Conservation (phyloP, 139 green algal genomes). For the Chlamydomonas sp. region DNA sequence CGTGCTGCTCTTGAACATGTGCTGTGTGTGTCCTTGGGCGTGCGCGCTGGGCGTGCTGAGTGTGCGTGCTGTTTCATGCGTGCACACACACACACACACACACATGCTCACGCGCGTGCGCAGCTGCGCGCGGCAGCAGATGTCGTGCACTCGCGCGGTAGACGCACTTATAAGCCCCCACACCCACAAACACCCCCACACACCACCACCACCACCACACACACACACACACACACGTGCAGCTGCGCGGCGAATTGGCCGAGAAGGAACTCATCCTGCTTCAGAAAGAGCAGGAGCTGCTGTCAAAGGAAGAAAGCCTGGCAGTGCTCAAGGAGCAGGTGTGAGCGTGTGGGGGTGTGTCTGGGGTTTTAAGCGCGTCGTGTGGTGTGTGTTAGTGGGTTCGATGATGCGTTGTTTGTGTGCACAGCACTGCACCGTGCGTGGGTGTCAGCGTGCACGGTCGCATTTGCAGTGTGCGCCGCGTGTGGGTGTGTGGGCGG, state of each 20-base stretch:
- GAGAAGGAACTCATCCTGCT: conserved; percentile 76
- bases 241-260: conserved; percentile 66
- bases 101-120: background rate
- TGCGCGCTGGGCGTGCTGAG: background rate
- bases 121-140: background rate
- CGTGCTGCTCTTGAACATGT: background rate
- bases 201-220: too few species aligned
- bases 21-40: background rate
- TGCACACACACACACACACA: background rate
- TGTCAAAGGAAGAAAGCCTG: conserved; percentile 74
- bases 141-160: background rate
- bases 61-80: background rate
- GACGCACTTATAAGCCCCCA: background rate
- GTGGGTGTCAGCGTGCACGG: too few species aligned
- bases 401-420: background rate
- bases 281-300: conserved; percentile 68
- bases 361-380: too few species aligned
- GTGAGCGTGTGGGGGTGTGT: too few species aligned
- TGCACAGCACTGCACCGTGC: too few species aligned
- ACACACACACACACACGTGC: too few species aligned
- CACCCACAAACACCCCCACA: too few species aligned
- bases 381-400: too few species aligned
- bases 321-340: conserved; percentile 69
- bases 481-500: too few species aligned
- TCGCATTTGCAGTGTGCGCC: too few species aligned